A percentile compares a stretch with the other conserved stretches of the same genome.
Conservation (phyloP, 2,329 filamentous ascomycete species). For the Orbilia brochopaga region DNA sequence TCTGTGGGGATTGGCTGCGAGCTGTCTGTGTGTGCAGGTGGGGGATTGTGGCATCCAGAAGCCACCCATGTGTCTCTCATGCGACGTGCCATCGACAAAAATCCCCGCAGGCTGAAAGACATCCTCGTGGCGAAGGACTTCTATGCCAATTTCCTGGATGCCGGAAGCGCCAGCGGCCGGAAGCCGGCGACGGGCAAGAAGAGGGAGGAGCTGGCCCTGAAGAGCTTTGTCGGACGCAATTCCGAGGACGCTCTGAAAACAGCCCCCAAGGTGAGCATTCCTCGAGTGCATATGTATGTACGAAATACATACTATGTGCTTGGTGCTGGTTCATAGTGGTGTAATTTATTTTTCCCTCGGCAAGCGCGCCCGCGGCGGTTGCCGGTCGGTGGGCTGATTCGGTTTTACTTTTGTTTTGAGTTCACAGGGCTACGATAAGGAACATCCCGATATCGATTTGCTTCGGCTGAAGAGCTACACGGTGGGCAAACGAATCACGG, state of each 20-base stretch:
- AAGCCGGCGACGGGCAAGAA: slow-evolving; percentile 60
- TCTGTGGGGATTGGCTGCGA: slow-evolving; percentile 23
- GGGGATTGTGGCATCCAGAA: slow-evolving; percentile 82
- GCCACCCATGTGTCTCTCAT: slow-evolving; percentile 69
- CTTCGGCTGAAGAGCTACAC: slow-evolving; percentile 82
- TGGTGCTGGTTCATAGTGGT: too few species aligned
- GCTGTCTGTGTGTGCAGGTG: too few species aligned
- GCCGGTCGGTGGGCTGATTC: too few species aligned
- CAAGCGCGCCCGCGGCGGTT: too few species aligned
- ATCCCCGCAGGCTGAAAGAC: slow-evolving; percentile 72
- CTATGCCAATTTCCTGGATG: slow-evolving; percentile 70
- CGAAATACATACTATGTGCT: too few species aligned
- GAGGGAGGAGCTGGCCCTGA: slow-evolving; percentile 67
- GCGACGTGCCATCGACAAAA: slow-evolving; percentile 75
- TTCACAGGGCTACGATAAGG: slow-evolving; percentile 71
- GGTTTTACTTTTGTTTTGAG: not conserved
- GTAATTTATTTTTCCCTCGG: too few species aligned
- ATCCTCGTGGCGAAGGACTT: slow-evolving; percentile 67
- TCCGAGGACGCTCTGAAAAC: slow-evolving; percentile 79
- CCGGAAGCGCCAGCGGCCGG: not conserved
- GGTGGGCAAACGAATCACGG: slow-evolving; percentile 70
- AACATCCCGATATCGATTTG: slow-evolving; percentile 79
- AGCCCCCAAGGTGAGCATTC: slow-evolving; percentile 83
- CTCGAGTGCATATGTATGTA: too few species aligned
- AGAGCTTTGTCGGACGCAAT: slow-evolving; percentile 74